phyloP scores from a whole-genome alignment of 2,329 filamentous ascomycete genomes.

The Elsinoe fawcettii region DNA sequence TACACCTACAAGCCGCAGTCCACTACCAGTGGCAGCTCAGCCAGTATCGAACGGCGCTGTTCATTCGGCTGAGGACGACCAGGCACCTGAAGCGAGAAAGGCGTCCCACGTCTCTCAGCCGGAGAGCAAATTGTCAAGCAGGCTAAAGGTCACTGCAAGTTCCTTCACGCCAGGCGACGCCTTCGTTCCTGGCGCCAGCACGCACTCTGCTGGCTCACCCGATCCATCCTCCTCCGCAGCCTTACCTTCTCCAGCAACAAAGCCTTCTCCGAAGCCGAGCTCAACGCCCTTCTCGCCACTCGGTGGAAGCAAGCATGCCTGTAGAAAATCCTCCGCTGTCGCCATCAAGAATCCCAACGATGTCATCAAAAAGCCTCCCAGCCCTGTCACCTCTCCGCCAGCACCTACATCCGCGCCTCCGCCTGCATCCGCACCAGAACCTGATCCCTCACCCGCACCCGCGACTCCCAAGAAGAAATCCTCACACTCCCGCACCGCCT shows the following conservation, averaged over 20 bases:
- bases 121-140: not conserved
- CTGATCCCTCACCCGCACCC: not conserved
- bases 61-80: not conserved
- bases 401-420: no score
- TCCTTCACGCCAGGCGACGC: not conserved
- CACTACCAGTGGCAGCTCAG: not conserved
- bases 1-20: slow-evolving; percentile 3
- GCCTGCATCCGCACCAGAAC: not conserved
- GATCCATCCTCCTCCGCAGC: not conserved
- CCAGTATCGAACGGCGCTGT: not conserved
- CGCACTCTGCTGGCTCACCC: not conserved
- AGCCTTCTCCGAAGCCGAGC: not conserved
- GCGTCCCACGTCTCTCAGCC: not conserved
- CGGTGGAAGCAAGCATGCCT: slow-evolving; percentile 1
- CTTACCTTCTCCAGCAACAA: not conserved
- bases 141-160: not conserved
- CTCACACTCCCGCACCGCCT: slow-evolving; percentile 1
- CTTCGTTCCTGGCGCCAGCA: not conserved
- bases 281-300: slow-evolving; percentile 1
- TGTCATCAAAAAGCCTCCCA: no score
- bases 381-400: not conserved
- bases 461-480: not conserved
- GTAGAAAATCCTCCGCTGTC: not conserved
- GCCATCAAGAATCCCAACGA: not conserved
- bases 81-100: not conserved